Evolutionary conservation across 2,329 filamentous ascomycete species (phyloP).

Genomic region (Chaetomiaceae sp.): DNA sequence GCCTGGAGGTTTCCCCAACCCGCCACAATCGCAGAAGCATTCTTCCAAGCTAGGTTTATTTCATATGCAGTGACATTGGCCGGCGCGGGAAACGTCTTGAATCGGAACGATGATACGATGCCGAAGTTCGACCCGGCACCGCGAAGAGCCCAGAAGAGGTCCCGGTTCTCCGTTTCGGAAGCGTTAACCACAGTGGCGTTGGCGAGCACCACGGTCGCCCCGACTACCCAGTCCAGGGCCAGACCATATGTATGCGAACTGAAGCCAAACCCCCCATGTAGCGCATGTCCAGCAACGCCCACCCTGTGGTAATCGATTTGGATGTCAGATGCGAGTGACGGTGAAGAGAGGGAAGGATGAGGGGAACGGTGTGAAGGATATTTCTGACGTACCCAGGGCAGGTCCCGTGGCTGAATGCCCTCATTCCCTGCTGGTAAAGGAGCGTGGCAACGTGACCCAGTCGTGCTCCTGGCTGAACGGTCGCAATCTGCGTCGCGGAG

Average conservation of each 20-base stretch:
- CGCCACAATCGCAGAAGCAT: constrained; percentile 19
- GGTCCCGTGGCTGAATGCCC: constrained; percentile 46
- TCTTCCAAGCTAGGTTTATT: constrained; percentile 27
- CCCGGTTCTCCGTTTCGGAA: constrained; percentile 34
- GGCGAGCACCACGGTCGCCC: constrained; percentile 37
- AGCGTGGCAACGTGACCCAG: constrained; percentile 44
- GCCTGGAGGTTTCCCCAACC: constrained; percentile 29
- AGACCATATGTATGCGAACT: constrained; percentile 35
- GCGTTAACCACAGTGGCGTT: constrained; percentile 32
- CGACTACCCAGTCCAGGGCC: constrained; percentile 35
- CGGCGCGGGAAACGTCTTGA: constrained; percentile 38
- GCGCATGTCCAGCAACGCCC: constrained; percentile 37
- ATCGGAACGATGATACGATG: constrained; percentile 37
- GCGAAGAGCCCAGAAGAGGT: constrained; percentile 42
- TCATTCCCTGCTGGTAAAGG: constrained; percentile 37
- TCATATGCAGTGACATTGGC: constrained; percentile 30
- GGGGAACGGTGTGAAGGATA: too few species aligned
- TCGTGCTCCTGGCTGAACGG: constrained; percentile 48
- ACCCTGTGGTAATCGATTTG: constrained; percentile 29
- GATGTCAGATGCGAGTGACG: constrained; percentile 13
- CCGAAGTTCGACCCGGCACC: constrained; percentile 42
- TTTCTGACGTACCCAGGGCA: constrained; percentile 43
- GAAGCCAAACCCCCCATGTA: constrained; percentile 40
- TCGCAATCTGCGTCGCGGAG: constrained; percentile 37
- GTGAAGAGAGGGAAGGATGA: neutral